Evolutionary conservation across 2,329 filamentous ascomycete species (phyloP).

Genomic region (Bisporella sp.): DNA sequence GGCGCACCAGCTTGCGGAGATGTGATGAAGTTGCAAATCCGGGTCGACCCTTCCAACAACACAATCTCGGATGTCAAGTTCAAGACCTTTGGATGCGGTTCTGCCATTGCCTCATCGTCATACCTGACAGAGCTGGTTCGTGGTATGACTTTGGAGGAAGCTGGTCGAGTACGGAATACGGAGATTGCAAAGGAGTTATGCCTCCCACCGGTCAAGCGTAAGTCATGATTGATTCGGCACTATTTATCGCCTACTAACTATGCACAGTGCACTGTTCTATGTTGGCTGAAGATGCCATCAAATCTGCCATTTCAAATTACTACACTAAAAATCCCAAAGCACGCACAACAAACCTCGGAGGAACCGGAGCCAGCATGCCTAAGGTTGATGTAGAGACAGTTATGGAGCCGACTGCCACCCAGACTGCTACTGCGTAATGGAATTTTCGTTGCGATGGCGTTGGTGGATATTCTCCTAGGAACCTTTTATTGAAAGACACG

Average conservation of each 20-base stretch:
- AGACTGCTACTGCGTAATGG: too few species aligned
- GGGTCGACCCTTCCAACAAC: slow-evolving; percentile 80
- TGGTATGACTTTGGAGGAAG: slow-evolving; percentile 94
- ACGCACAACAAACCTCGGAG: slow-evolving; percentile 66
- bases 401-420: slow-evolving; percentile 28
- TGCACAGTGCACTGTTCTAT: slow-evolving; percentile 77
- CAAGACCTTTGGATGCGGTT: slow-evolving; percentile 95
- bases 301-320: slow-evolving; percentile 85
- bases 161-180: slow-evolving; percentile 87
- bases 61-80: slow-evolving; percentile 94
- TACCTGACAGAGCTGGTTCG: slow-evolving; percentile 93
- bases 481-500: too few species aligned
- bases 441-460: too few species aligned
- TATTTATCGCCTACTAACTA: too few species aligned
- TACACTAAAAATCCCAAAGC: slow-evolving; percentile 83
- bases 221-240: slow-evolving; percentile 19
- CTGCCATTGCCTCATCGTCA: slow-evolving; percentile 87
- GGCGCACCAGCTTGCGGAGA: slow-evolving; percentile 87
- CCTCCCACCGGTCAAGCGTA: slow-evolving; percentile 79
- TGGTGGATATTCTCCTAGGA: too few species aligned
- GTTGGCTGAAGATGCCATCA: slow-evolving; percentile 89
- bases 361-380: slow-evolving; percentile 63
- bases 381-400: slow-evolving; percentile 55
- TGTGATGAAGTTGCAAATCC: slow-evolving; percentile 91
- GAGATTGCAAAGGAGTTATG: slow-evolving; percentile 97